Base-by-base conservation (phyloP, 1,139 yeast genomes). In the Maudiozyma humilis region DNA sequence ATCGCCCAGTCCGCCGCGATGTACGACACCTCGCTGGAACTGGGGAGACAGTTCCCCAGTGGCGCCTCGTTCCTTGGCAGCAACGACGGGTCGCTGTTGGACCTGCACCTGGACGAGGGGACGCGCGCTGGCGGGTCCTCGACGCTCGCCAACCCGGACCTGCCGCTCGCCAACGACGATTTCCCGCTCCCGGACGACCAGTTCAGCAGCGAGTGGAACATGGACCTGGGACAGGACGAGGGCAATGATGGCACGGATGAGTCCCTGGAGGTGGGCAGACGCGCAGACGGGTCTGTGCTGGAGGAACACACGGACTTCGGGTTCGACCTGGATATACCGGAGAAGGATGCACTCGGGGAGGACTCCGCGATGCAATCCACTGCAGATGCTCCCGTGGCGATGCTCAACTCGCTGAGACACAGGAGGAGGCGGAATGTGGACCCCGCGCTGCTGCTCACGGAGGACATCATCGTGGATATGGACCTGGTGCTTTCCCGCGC, bases 1-100 rank as follows among this genome's bases (percentile, higher is more conserved):
- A 19, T 30, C 13, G 16, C 38, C 2, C 27, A 23, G 10, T 16
- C 30, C 10, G 38, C 27, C 15, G 38, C 38, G 14, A 23, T 27
- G 12, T 58, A 59, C 60, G 65, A 60, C 47, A 52, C 56, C n/a
- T 58, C 64, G 10, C 36, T 60, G n/a, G 65, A 60, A 49, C 51
- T 60, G 6, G 65, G 65, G 12, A 60, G 65, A 50, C 47, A 56
- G 34, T 51, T 52, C 36, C 18, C 10, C 10, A 13, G n/a, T 4
- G 48, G 51, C 23, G 50, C 52, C 5, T 82, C 76, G 47, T 80
- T 75, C 23, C 64, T 56, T 19, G 44, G 53, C 15, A 53, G 48
- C 13, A 45, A 51, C 15, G 49, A 52, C 32, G 47, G 55, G 5
- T 56, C 63, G 14, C 56, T 57, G 4, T 53, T 57, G 34, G 67